Percentiles rank a stretch among this genome's conserved stretches.
phyloP scores from a whole-genome alignment of 2,329 filamentous ascomycete genomes.

The Xylaria sp. region DNA sequence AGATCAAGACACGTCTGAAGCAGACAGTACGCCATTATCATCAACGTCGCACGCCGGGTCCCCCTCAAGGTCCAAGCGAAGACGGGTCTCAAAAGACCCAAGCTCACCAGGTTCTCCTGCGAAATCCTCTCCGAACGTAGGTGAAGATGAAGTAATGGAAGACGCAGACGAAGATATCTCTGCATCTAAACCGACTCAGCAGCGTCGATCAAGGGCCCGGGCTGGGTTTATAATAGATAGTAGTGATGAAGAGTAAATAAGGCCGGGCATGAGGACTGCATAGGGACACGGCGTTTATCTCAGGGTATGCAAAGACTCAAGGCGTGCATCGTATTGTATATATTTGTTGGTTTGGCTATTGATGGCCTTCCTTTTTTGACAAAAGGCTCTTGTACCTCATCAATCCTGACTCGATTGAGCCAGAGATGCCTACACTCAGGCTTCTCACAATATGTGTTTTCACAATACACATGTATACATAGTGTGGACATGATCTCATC shows the following conservation, averaged over 20 bases:
- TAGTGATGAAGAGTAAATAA: conserved; percentile 59
- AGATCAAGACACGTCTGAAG: conserved; percentile 37
- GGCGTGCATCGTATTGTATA: conserved; percentile 3
- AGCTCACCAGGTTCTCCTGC: conserved; percentile 23
- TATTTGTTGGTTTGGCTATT: not conserved
- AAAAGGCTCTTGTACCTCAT: not conserved
- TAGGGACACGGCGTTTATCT: conserved; percentile 30
- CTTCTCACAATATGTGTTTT: no score
- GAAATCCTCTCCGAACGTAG: conserved; percentile 24
- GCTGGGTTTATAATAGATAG: conserved; percentile 65
- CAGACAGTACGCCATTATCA: conserved; percentile 48
- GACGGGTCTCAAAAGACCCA: conserved; percentile 36
- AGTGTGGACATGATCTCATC: no score
- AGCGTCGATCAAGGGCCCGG: conserved; percentile 51
- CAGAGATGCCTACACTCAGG: no score
- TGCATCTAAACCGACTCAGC: conserved; percentile 43
- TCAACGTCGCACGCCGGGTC: conserved; percentile 44
- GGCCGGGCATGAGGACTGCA: conserved; percentile 23
- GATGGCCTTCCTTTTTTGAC: not conserved
- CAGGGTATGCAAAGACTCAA: not conserved
- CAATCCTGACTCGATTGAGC: no score
- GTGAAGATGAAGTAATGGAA: conserved; percentile 27
- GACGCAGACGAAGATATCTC: conserved; percentile 46
- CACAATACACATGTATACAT: no score
- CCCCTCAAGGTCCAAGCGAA: conserved; percentile 36